Evolutionary conservation across 257 asterid species (phyloP).

Genomic region (Solanum raphanifolium): DNA sequence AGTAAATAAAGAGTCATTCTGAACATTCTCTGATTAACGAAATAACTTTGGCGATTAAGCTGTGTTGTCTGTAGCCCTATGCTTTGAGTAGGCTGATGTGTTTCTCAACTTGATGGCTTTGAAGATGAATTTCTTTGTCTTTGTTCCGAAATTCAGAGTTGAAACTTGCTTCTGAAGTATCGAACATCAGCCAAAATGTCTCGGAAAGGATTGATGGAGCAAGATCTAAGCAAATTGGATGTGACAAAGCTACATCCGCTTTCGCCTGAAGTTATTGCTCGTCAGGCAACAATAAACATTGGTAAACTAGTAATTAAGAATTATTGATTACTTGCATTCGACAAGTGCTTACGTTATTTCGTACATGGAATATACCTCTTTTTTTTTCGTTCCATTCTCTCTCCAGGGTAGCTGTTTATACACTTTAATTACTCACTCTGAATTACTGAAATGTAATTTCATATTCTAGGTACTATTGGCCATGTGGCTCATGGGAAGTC

Average conservation of each 20-base stretch:
- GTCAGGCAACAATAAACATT: conserved; percentile 93
- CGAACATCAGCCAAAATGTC: conserved; percentile 42
- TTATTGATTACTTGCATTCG: neutral
- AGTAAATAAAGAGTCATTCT: neutral
- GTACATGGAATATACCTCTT: neutral
- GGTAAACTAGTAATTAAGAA: conserved; percentile 24
- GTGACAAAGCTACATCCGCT: conserved; percentile 69
- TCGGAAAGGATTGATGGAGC: conserved; percentile 87
- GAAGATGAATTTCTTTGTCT: neutral
- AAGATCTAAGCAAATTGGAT: conserved; percentile 88
- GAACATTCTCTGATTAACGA: neutral
- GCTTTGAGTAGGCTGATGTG: neutral
- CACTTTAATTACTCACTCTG: neutral
- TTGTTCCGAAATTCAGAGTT: neutral
- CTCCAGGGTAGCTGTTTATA: neutral
- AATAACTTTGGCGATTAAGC: neutral
- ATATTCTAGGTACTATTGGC: conserved; percentile 74
- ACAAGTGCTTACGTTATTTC: neutral
- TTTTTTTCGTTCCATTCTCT: neutral
- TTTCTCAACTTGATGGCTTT: neutral
- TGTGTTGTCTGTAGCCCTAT: neutral
- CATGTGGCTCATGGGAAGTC: conserved; percentile 83
- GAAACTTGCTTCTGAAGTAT: neutral
- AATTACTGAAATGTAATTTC: neutral
- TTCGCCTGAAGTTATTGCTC: conserved; percentile 96